Evolutionary conservation across 495 filamentous ascomycete genomes (phyloP), one percentile per base, ranked within the genome.

Genomic region (Endocarpon pusillum): DNA sequence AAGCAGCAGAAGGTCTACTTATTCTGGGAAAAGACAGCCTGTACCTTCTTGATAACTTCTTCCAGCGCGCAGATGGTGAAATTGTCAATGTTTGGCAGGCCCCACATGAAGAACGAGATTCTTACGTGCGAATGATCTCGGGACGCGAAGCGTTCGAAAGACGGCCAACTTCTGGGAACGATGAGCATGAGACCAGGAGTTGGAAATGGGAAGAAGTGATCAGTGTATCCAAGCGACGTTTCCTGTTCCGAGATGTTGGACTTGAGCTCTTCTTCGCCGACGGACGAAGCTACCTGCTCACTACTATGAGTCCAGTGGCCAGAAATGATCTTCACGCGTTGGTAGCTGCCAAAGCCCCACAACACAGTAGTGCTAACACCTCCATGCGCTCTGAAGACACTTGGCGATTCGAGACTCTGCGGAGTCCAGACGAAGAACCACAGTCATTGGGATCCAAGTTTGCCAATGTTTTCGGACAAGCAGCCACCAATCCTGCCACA

Each of bases 181-280:
- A 61, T 17, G 81, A 89, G 32, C 78, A 86, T 44, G 79, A 82
- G 42, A 79, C 81, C 5, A 65, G 87, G 42, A 79, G 77, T 52
- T 97, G 89, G 91, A 79, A 75, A 39, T 94, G 86, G 83, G 72
- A 74, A 16, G 89, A 94, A 47, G 67, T 94, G 33, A 77, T 94
- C 42, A 96, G 87, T 54, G 78, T 94, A n/a, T 94, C 86, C 10
- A 96, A 96, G 54, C 70, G 89, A 10, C 75, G 86, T 17, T 97
- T 94, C 54, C 61, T 97, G 1, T 94, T 94, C 54, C 78, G 89
- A 17, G 89, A 96, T 49, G 89, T 96, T 23, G 85, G 81, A 0
- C 71, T 96, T 19, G 89, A 97, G 49, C 66, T 94, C 2, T 97
- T 97, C 61, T 97, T 97, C 50, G 78, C 83, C 0, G 91, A 97